Percentiles rank a stretch among this genome's conserved stretches.
Evolutionary conservation across 2,329 filamentous ascomycete genomes (phyloP).

Genomic region (Sclerotinia subarctica): DNA sequence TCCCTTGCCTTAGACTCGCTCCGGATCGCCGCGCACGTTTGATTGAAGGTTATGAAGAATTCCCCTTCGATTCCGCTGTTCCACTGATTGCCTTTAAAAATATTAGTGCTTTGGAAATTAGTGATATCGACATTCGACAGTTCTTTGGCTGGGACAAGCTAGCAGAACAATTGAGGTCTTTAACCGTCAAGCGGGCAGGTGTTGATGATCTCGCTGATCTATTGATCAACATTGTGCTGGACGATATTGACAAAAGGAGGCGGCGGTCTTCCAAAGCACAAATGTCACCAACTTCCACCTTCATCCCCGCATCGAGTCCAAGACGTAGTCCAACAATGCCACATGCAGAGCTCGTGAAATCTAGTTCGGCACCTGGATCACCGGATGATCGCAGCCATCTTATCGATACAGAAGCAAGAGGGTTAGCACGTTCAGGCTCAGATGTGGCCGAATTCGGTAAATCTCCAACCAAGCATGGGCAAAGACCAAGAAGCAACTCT

Average conservation of each 20-base stretch:
- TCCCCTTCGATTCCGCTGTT: constrained; percentile 95
- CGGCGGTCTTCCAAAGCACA: constrained; percentile 84
- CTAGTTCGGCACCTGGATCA: constrained; percentile 58
- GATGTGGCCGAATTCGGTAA: constrained; percentile 31
- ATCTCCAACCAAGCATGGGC: constrained; percentile 32
- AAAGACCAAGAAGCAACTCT: constrained; percentile 71
- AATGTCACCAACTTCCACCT: constrained; percentile 71
- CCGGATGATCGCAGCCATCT: constrained; percentile 39
- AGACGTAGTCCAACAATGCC: constrained; percentile 61
- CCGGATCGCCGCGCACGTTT: constrained; percentile 90
- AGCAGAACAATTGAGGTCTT: constrained; percentile 84
- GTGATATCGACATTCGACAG: constrained; percentile 91
- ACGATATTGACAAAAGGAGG: constrained; percentile 91
- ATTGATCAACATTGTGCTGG: constrained; percentile 86
- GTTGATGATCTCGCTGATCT: constrained; percentile 89
- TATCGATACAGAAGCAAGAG: constrained; percentile 29
- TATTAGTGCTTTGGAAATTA: constrained; percentile 86
- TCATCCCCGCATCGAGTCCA: constrained; percentile 56
- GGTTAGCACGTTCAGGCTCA: constrained; percentile 36
- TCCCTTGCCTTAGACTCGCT: constrained; percentile 82
- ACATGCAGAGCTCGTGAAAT: constrained; percentile 64
- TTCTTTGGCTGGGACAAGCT: constrained; percentile 97
- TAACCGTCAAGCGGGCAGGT: constrained; percentile 82
- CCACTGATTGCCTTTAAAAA: constrained; percentile 98
- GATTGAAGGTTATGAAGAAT: constrained; percentile 93